Conservation (phyloP, 768 basidiomycete species). For the Mycena polygramma region DNA sequence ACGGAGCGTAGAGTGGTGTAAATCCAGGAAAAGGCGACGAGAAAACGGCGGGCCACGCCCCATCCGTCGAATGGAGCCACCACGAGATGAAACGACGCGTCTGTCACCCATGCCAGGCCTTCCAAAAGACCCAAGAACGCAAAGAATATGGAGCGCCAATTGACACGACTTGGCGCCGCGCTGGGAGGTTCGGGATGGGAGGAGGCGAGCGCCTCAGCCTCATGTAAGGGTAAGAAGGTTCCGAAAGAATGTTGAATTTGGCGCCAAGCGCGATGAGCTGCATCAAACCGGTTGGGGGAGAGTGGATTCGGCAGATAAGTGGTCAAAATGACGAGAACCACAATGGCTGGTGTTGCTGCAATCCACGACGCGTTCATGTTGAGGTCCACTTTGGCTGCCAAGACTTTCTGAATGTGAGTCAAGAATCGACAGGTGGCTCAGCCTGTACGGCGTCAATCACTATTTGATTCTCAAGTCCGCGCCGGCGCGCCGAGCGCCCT, state of each 20-base stretch:
- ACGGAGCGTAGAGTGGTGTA: constrained; percentile 38
- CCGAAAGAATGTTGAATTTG: background rate
- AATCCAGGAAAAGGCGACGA: constrained; percentile 41
- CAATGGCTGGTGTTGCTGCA: too few species aligned
- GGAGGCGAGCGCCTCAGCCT: constrained; percentile 17
- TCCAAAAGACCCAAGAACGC: constrained; percentile 35
- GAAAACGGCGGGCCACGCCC: constrained; percentile 21
- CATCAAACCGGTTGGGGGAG: too few species aligned
- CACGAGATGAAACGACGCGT: constrained; percentile 32
- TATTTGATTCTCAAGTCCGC: too few species aligned
- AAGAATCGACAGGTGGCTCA: too few species aligned
- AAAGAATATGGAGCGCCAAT: constrained; percentile 37
- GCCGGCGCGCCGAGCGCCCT: too few species aligned
- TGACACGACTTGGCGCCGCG: background rate
- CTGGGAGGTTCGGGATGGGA: background rate
- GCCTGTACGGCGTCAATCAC: too few species aligned
- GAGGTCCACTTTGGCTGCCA: too few species aligned
- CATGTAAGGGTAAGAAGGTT: constrained; percentile 5
- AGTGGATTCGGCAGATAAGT: too few species aligned
- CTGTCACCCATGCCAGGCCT: constrained; percentile 34
- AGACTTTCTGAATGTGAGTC: too few species aligned
- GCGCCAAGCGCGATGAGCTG: background rate
- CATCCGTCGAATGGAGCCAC: background rate
- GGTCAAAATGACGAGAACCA: too few species aligned
- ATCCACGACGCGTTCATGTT: too few species aligned